Evolutionary conservation across 208 protist species (phyloP).

Genomic region (Crithidia fasciculata): DNA sequence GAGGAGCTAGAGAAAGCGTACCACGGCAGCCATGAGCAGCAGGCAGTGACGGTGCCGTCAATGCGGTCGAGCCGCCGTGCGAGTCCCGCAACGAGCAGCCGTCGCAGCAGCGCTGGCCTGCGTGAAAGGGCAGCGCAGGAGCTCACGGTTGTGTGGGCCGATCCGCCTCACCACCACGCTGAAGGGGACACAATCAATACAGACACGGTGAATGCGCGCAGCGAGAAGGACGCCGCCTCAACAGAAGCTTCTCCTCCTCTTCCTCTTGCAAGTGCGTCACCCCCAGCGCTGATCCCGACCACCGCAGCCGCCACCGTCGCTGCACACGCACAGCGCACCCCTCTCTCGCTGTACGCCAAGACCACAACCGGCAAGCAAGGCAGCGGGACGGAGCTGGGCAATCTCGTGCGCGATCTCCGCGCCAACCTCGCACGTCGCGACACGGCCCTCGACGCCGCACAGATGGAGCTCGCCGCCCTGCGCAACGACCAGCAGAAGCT

Average conservation of each 20-base stretch:
- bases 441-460: constrained; percentile 59
- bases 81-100: neutral
- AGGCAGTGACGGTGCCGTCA: neutral
- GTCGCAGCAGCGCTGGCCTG: neutral
- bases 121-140: neutral
- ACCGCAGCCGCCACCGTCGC: no score
- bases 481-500: constrained; percentile 27
- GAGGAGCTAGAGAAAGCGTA: constrained; percentile 18
- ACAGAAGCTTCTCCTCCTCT: no score
- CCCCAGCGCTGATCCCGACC: no score
- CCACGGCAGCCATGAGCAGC: constrained; percentile 1
- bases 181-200: no score
- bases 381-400: constrained; percentile 28
- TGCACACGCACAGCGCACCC: neutral
- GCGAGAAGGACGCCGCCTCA: no score
- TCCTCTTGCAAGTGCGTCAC: no score
- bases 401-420: constrained; percentile 71
- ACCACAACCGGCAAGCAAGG: neutral
- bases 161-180: no score
- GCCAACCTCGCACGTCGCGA: constrained; percentile 78
- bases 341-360: constrained; percentile 9
- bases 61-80: neutral
- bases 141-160: neutral
- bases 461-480: constrained; percentile 46
- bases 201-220: no score